Conservation (phyloP, 345 rosid species). For the Rhizophora apiculata region DNA sequence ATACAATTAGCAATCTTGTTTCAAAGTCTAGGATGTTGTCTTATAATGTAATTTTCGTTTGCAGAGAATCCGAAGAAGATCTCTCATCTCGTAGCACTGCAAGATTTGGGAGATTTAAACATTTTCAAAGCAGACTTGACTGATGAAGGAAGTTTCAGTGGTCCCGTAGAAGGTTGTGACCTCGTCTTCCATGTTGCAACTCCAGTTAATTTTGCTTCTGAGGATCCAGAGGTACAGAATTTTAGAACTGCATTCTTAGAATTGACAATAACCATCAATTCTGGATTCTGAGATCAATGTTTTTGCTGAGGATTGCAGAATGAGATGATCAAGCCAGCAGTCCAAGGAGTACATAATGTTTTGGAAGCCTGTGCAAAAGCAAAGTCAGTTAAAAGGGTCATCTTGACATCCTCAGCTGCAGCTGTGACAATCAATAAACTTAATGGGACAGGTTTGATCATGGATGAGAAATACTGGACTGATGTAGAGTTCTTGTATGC, state of each 20-base stretch:
- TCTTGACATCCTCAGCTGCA: conserved; percentile 92
- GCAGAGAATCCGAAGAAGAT: conserved; percentile 64
- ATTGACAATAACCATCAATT: not conserved
- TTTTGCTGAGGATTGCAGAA: conserved; percentile 33
- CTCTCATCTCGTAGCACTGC: conserved; percentile 47
- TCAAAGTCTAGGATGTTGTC: not conserved
- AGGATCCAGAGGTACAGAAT: conserved; percentile 73
- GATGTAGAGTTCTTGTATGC: conserved; percentile 61
- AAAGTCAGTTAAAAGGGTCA: conserved; percentile 63
- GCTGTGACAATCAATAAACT: conserved; percentile 63
- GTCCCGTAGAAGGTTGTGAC: conserved; percentile 57
- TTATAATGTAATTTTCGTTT: conserved; percentile 1
- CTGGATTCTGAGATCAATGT: too few species aligned
- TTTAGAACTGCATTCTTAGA: not conserved
- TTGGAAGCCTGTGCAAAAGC: conserved; percentile 61
- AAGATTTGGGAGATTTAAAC: conserved; percentile 58
- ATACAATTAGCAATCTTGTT: not conserved
- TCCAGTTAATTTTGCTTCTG: conserved; percentile 72
- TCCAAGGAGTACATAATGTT: conserved; percentile 75
- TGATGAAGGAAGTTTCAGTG: conserved; percentile 57
- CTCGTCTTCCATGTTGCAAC: conserved; percentile 91
- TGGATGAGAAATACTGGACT: conserved; percentile 73
- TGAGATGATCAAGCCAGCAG: conserved; percentile 91
- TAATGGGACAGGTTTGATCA: conserved; percentile 53
- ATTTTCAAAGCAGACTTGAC: conserved; percentile 70